These are phyloP conservation scores for Neopestalotiopsis sp. DNA, from an alignment of 2,329 filamentous ascomycete species.

Conservation along the genomic window DNA sequence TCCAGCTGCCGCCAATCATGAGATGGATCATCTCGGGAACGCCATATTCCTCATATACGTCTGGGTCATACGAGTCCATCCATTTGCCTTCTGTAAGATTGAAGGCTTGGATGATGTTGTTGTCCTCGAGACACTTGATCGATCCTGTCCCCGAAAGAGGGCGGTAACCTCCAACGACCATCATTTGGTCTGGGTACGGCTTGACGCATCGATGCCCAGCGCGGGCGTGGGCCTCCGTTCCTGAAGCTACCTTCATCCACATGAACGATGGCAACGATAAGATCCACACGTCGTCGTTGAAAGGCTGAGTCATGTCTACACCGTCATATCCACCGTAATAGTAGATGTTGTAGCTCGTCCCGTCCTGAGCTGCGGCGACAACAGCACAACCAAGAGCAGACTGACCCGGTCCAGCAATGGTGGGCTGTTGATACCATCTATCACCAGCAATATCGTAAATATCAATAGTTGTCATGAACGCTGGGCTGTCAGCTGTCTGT, in stretches of 20 bases:
- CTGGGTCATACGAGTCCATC: constrained; percentile 73
- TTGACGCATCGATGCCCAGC: constrained; percentile 78
- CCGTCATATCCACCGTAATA: constrained; percentile 80
- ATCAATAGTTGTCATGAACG: constrained; percentile 75
- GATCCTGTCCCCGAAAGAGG: constrained; percentile 31
- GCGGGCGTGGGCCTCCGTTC: constrained; percentile 58
- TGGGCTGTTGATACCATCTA: constrained; percentile 73
- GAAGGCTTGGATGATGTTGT: constrained; percentile 65
- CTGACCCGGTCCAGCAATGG: constrained; percentile 61
- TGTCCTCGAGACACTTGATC: constrained; percentile 53
- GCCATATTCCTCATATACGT: constrained; percentile 67
- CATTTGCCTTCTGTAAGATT: constrained; percentile 74
- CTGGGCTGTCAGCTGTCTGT: constrained; percentile 68
- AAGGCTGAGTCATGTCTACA: constrained; percentile 42
- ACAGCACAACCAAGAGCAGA: constrained; percentile 75
- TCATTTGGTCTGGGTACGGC: constrained; percentile 81
- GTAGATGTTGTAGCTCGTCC: constrained; percentile 81
- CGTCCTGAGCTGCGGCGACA: constrained; percentile 72
- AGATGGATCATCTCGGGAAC: constrained; percentile 69
- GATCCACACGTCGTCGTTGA: constrained; percentile 77
- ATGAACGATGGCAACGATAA: constrained; percentile 81
- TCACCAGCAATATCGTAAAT: constrained; percentile 76
- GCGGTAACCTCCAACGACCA: constrained; percentile 74
- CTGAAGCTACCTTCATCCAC: constrained; percentile 66
- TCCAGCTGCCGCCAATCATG: constrained; percentile 70